Evolutionary conservation across 139 green algal genomes (phyloP).

Genomic region (Eudorina sp.): DNA sequence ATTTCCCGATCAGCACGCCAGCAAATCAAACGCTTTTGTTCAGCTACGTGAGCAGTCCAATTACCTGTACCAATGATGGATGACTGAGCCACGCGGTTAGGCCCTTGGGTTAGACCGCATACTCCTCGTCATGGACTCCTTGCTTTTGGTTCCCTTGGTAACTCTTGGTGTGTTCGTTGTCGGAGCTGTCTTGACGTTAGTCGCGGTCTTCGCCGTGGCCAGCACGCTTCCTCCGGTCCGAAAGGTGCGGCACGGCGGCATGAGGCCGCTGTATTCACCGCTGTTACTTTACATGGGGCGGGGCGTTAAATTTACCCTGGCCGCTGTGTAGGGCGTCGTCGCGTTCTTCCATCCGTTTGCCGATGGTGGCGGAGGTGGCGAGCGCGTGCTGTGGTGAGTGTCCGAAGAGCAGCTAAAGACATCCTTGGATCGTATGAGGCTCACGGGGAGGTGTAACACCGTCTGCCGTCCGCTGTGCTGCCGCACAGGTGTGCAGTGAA

Average conservation of each 20-base stretch:
- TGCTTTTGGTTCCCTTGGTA: neutral
- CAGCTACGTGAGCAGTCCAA: too few species aligned
- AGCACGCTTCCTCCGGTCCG: neutral
- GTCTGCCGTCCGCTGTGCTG: too few species aligned
- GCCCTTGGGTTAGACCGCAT: too few species aligned
- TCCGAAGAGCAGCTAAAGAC: neutral
- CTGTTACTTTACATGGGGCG: too few species aligned
- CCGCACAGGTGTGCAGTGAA: conserved; percentile 70
- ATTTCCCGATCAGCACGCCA: too few species aligned
- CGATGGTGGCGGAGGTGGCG: conserved; percentile 92
- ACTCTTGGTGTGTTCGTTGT: neutral
- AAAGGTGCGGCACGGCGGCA: conserved; percentile 24
- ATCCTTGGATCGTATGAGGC: too few species aligned
- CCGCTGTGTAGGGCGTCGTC: conserved; percentile 81
- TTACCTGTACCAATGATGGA: too few species aligned
- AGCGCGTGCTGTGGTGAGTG: conserved; percentile 94
- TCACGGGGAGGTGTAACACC: too few species aligned
- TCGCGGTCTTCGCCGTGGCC: neutral
- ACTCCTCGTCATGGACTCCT: neutral
- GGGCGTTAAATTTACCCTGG: too few species aligned
- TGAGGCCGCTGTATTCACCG: too few species aligned
- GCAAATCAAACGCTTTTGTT: too few species aligned
- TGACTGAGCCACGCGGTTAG: too few species aligned
- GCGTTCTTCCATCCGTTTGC: conserved; percentile 97
- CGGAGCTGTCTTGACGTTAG: neutral